A percentile compares a stretch with the other conserved stretches of the same genome.
phyloP scores from a whole-genome alignment of 805 yeast genomes.

The Pichia deserticola region DNA sequence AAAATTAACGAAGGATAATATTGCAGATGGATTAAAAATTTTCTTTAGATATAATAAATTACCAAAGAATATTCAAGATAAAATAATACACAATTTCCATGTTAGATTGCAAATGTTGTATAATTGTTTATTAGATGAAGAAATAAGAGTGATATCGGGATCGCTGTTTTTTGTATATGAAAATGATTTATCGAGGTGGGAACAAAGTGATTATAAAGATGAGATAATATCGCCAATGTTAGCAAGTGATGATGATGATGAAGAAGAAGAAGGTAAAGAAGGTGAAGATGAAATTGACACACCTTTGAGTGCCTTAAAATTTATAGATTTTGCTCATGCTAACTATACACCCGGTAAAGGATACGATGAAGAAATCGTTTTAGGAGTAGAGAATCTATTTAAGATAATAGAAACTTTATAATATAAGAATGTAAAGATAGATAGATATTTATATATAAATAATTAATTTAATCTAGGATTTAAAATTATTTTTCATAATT shows the following conservation, averaged over 20 bases:
- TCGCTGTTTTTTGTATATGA: slow-evolving; percentile 72
- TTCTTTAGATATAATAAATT: slow-evolving; percentile 37
- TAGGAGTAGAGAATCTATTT: slow-evolving; percentile 62
- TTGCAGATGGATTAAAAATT: slow-evolving; percentile 37
- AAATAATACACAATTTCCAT: slow-evolving; percentile 39
- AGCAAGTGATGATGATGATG: slow-evolving; percentile 27
- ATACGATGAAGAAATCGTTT: slow-evolving; percentile 61
- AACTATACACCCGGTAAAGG: slow-evolving; percentile 53
- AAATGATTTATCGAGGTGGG: slow-evolving; percentile 53
- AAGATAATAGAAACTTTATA: slow-evolving; percentile 29
- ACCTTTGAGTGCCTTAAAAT: slow-evolving; percentile 49
- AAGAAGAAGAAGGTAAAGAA: slow-evolving; percentile 18
- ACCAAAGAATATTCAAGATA: slow-evolving; percentile 25
- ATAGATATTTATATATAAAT: not conserved
- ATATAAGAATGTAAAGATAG: no score
- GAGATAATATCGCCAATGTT: slow-evolving; percentile 22
- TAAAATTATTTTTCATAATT: slow-evolving; percentile 59
- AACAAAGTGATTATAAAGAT: slow-evolving; percentile 34
- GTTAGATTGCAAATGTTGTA: slow-evolving; percentile 60
- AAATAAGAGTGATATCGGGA: slow-evolving; percentile 61
- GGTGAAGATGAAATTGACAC: slow-evolving; percentile 26
- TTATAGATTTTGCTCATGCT: slow-evolving; percentile 93
- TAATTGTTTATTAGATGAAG: slow-evolving; percentile 55
- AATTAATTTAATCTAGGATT: no score
- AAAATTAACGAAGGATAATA: slow-evolving; percentile 35